Percentiles rank a stretch among this genome's conserved stretches.
These are phyloP conservation scores for Aspergillus homomorphus DNA, from an alignment of 495 filamentous ascomycete genomes.

Conservation along the genomic window DNA sequence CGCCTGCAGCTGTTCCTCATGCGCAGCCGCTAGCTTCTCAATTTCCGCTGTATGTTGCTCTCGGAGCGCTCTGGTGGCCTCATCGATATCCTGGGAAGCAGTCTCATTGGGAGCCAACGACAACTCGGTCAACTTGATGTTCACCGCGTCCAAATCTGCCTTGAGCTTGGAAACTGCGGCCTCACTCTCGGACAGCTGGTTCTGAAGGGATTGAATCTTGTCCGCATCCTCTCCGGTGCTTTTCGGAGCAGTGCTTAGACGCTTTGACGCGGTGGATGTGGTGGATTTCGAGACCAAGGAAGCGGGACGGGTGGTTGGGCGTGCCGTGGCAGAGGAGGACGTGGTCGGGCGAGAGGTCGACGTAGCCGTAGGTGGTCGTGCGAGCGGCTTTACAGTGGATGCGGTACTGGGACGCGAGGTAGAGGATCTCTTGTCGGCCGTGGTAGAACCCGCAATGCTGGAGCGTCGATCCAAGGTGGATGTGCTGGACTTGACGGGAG, in stretches of 20 bases:
- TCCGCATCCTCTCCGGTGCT: conserved; percentile 30
- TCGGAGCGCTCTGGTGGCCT: conserved; percentile 28
- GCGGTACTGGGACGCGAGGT: conserved; percentile 28
- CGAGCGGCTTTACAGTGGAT: conserved; percentile 26
- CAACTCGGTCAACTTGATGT: conserved; percentile 38
- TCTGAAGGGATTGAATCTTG: conserved; percentile 41
- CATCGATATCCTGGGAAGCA: conserved; percentile 21
- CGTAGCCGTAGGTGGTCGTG: conserved; percentile 25
- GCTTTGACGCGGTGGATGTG: conserved; percentile 29
- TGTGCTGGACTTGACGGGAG: conserved; percentile 36
- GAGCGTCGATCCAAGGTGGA: conserved; percentile 40
- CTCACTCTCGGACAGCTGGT: conserved; percentile 44
- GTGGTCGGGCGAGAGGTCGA: conserved; percentile 26
- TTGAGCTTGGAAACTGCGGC: conserved; percentile 38
- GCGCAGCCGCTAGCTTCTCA: conserved; percentile 32
- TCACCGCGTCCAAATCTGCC: conserved; percentile 38
- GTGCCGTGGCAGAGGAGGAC: conserved; percentile 28
- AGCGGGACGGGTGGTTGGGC: conserved; percentile 25
- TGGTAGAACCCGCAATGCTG: conserved; percentile 36
- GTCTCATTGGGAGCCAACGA: conserved; percentile 26
- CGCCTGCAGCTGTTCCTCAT: conserved; percentile 38
- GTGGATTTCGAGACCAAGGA: conserved; percentile 23
- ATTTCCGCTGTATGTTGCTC: conserved; percentile 41
- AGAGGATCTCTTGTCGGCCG: conserved; percentile 32
- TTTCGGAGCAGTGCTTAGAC: conserved; percentile 34